phyloP scores from a whole-genome alignment of 352 stramenopile genomes.

The Globisporangium takayamanum region DNA sequence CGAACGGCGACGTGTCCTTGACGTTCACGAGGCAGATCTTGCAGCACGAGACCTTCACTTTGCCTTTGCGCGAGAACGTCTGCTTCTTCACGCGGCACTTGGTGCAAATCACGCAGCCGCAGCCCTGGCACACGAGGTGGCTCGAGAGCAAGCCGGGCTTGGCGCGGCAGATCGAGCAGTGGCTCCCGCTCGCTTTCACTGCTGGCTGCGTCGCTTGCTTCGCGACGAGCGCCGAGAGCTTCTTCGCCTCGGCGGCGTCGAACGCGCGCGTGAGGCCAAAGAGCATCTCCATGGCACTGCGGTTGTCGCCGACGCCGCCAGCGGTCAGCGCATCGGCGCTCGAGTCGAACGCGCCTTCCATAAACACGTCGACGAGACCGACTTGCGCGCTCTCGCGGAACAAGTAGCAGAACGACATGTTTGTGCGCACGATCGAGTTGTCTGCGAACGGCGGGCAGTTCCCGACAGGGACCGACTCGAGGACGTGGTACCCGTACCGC shows the following conservation, averaged over 20 bases:
- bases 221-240: conserved; percentile 50
- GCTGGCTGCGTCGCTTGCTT: conserved; percentile 32
- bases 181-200: conserved; percentile 26
- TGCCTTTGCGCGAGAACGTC: conserved; percentile 44
- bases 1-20: conserved; percentile 64
- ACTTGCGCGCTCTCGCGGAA: conserved; percentile 44
- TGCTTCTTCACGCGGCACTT: conserved; percentile 67
- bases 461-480: conserved; percentile 53
- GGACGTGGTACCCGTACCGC: conserved; percentile 55
- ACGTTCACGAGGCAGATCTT: conserved; percentile 68
- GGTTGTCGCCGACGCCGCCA: conserved; percentile 59
- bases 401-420: conserved; percentile 70
- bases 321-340: conserved; percentile 49
- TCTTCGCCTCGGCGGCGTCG: conserved; percentile 55
- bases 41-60: conserved; percentile 63
- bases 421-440: conserved; percentile 67
- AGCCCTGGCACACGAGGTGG: conserved; percentile 52
- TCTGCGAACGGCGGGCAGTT: conserved; percentile 64
- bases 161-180: conserved; percentile 58
- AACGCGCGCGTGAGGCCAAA: conserved; percentile 40
- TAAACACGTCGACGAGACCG: conserved; percentile 61
- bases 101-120: conserved; percentile 61
- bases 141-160: conserved; percentile 51
- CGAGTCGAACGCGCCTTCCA: conserved; percentile 66
- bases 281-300: conserved; percentile 62